phyloP scores from a whole-genome alignment of 805 yeast genomes.

The Candida broadrunensis region DNA sequence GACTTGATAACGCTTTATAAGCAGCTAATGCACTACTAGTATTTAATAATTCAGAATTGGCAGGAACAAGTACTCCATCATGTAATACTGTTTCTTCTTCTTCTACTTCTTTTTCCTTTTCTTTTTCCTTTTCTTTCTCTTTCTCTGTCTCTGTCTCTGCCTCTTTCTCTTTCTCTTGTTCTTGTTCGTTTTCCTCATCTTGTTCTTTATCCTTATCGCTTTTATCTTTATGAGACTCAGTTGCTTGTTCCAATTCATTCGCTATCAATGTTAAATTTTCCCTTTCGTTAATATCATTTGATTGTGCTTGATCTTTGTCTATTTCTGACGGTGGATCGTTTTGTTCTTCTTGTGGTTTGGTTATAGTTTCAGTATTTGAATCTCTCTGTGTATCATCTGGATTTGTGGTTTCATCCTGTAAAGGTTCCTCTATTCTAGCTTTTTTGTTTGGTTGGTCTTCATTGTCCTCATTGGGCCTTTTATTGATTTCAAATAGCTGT shows the following conservation, averaged over 20 bases:
- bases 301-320: neutral
- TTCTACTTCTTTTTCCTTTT: neutral
- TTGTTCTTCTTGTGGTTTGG: neutral
- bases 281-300: conserved; percentile 14
- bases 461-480: neutral
- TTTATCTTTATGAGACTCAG: conserved; percentile 13
- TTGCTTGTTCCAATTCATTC: conserved; percentile 29
- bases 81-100: conserved; percentile 13
- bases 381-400: too few species aligned
- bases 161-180: conserved; percentile 24
- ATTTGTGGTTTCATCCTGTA: neutral
- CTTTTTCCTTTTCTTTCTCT: conserved; percentile 1
- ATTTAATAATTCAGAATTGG: conserved; percentile 39
- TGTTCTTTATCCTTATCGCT: conserved; percentile 2
- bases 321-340: too few species aligned
- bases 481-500: neutral
- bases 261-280: conserved; percentile 30
- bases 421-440: neutral
- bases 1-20: conserved; percentile 39
- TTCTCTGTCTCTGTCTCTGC: conserved; percentile 4
- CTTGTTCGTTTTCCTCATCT: conserved; percentile 15
- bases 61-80: conserved; percentile 28
- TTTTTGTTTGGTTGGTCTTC: neutral
- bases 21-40: conserved; percentile 40
- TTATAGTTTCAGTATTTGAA: too few species aligned